Conservation (phyloP, 2,329 filamentous ascomycete genomes). For the Sporothrix brunneoviolacea region DNA sequence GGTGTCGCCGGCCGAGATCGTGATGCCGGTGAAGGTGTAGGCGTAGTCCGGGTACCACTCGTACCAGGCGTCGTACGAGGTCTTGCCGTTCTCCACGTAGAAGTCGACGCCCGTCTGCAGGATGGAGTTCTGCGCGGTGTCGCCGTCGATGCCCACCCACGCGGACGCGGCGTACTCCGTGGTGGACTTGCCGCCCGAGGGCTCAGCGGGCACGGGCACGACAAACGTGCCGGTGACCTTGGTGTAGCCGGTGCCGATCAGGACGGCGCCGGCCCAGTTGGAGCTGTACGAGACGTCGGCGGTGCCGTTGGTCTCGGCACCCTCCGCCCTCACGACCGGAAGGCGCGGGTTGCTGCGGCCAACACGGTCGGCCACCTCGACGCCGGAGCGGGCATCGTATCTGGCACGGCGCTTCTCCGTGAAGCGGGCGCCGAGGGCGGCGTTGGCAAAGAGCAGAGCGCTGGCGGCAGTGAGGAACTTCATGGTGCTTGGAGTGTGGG, state of each 20-base stretch:
- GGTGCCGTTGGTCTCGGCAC: background rate
- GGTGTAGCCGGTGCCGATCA: slow-evolving; percentile 13
- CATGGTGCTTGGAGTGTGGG: no score
- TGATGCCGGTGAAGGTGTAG: slow-evolving; percentile 23
- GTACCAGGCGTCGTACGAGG: slow-evolving; percentile 24
- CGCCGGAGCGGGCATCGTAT: no score
- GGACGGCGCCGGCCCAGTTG: slow-evolving; percentile 26
- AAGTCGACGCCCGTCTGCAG: slow-evolving; percentile 26
- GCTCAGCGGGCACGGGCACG: slow-evolving; percentile 22
- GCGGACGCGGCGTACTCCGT: slow-evolving; percentile 24
- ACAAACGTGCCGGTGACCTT: slow-evolving; percentile 22
- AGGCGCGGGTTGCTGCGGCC: no score
- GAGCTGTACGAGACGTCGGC: slow-evolving; percentile 34
- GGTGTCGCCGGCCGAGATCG: slow-evolving; percentile 24
- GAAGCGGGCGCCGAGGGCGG: no score
- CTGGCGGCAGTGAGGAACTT: no score
- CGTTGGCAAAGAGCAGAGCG: no score
- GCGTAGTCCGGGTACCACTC: slow-evolving; percentile 27
- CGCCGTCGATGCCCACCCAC: slow-evolving; percentile 29
- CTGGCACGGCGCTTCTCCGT: no score
- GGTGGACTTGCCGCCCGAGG: slow-evolving; percentile 12
- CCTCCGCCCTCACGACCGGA: no score
- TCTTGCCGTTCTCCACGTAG: slow-evolving; percentile 6
- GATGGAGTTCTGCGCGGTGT: slow-evolving; percentile 22
- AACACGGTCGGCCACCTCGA: no score